Evolutionary conservation across 2,329 filamentous ascomycete genomes (phyloP).

Genomic region (Emergomyces orientalis): DNA sequence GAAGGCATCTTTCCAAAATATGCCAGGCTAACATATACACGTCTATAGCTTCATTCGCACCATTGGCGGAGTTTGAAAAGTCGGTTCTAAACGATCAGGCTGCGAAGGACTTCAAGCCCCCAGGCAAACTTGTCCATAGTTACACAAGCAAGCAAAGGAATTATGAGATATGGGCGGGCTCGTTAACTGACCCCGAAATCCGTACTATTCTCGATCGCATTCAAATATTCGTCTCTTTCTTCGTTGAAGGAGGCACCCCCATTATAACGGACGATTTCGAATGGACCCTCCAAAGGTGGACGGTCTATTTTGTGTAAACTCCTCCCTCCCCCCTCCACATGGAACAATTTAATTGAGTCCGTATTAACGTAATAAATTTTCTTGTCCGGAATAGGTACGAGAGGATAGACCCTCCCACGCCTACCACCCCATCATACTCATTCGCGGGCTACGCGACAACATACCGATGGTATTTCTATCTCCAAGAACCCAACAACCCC

Average conservation of each 20-base stretch:
- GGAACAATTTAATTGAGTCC: neutral
- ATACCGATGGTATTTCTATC: conserved; percentile 66
- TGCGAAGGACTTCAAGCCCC: conserved; percentile 54
- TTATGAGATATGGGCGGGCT: conserved; percentile 80
- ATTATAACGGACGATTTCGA: conserved; percentile 64
- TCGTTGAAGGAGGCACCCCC: conserved; percentile 84
- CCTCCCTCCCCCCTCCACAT: neutral
- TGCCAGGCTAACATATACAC: neutral
- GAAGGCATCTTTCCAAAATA: neutral
- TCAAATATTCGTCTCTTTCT: conserved; percentile 74
- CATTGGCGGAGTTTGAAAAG: conserved; percentile 52
- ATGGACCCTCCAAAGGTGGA: conserved; percentile 72
- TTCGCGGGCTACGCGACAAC: conserved; percentile 86
- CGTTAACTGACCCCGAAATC: conserved; percentile 59
- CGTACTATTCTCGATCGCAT: conserved; percentile 66
- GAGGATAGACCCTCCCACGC: conserved; percentile 37
- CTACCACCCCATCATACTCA: conserved; percentile 54
- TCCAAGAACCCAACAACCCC: conserved; percentile 37
- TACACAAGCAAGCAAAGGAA: conserved; percentile 53
- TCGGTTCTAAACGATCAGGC: conserved; percentile 41
- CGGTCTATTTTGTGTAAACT: conserved; percentile 71
- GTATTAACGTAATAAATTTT: conserved; percentile 12
- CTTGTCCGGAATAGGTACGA: conserved; percentile 42
- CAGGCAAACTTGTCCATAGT: conserved; percentile 60
- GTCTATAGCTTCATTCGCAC: conserved; percentile 55